Base-by-base conservation (phyloP, 2,329 filamentous ascomycete species). In the Drechslera avenae region DNA sequence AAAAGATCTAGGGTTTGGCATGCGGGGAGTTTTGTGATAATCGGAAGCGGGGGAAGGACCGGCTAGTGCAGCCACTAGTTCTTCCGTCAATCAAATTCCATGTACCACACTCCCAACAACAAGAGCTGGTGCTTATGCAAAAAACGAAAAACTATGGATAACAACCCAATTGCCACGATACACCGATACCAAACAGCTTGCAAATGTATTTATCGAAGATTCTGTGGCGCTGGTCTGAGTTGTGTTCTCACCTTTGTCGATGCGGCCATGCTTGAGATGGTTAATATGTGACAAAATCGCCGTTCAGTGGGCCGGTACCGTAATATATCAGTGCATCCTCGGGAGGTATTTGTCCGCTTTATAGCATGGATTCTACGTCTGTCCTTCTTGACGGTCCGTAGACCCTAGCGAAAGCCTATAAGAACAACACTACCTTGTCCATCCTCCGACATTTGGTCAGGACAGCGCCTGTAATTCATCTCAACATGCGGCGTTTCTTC, bases 61-160 rank as follows among this genome's bases (percentile, higher is more conserved):
- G 53, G 48, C 40, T 64, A 61, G 56, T 45, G 56, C 57, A 57
- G 59, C 57, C 50, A 57, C 56, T 41, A 59, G 49, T 61, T 66
- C 60, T 66, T 65, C 63, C 63, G 52, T 60, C 63, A 66, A 66
- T 66, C 52, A 62, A 42, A 50, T 35, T 19, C 16, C 36, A 48
- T 17, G 28, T 26, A 31, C 21, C 26, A 19, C 47, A 17, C 18
- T 19, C 30, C 39, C 39, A n/a, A 32, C 34, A 32, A 9, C 10
- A 28, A 10, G 3, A 28, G 10, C 2, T 3, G 7, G 4, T 9
- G 4, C 26, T 28, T 4, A 28, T 28, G 12, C 26, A 12, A n/a
- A n/a, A n/a, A n/a, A 2, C 10, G 10, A 5, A 10, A 10, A 12
- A 4, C 12, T 10, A 2, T 10, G 2, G 26, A 28, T 28, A 28